Percentiles rank a stretch among this genome's conserved stretches.
phyloP scores from a whole-genome alignment of 805 yeast genomes.

The Metschnikowia drakensbergensis region DNA sequence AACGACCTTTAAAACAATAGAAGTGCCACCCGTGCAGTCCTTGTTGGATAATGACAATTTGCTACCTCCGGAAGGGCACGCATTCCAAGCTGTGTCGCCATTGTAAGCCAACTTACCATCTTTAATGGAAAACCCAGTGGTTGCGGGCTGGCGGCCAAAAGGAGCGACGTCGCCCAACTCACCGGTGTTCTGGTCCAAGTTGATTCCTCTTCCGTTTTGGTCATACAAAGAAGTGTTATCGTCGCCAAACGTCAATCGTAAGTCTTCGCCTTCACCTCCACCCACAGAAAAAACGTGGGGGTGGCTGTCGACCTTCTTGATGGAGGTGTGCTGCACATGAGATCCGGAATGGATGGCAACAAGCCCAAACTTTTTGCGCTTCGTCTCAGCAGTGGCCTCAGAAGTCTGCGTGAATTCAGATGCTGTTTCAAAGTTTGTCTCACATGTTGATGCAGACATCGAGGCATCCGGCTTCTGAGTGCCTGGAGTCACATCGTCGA shows the following conservation, averaged over 20 bases:
- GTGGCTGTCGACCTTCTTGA: slow-evolving; percentile 29
- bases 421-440: neutral
- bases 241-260: slow-evolving; percentile 7
- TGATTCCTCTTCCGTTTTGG: slow-evolving; percentile 29
- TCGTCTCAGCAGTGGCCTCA: neutral
- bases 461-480: neutral
- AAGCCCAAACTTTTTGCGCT: slow-evolving; percentile 17
- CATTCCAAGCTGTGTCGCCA: slow-evolving; percentile 34
- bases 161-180: slow-evolving; percentile 33
- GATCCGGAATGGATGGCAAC: slow-evolving; percentile 25
- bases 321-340: slow-evolving; percentile 22
- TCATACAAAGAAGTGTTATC: slow-evolving; percentile 19
- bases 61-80: slow-evolving; percentile 32
- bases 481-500: slow-evolving; percentile 1
- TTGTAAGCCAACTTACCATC: slow-evolving; percentile 35
- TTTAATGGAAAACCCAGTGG: slow-evolving; percentile 38
- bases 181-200: slow-evolving; percentile 28
- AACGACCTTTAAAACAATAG: slow-evolving; percentile 23
- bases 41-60: slow-evolving; percentile 21
- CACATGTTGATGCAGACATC: neutral
- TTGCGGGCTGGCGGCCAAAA: slow-evolving; percentile 29
- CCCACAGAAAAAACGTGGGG: slow-evolving; percentile 35
- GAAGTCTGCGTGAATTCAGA: neutral
- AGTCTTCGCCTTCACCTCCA: slow-evolving; percentile 26
- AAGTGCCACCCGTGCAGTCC: slow-evolving; percentile 28